Evolutionary conservation across 2,329 filamentous ascomycete species (phyloP), one percentile per base, ranked within the genome.

Genomic region (Epicoccum sorghinum): DNA sequence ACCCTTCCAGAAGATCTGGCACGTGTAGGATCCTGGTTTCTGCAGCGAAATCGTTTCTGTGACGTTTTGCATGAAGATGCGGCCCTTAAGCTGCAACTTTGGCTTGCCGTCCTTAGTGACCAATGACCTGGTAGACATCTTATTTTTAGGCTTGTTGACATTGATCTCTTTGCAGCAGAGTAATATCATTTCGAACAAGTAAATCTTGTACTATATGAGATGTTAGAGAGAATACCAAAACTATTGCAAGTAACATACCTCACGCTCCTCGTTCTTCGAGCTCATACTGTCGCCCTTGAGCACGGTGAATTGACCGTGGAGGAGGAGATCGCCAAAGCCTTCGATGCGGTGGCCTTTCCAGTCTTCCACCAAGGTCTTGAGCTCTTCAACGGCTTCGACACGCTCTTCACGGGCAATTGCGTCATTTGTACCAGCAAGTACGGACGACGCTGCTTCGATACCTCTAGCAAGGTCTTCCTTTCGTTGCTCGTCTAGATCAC

Each of bases 11-110:
- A 93, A 97, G 51, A 99, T 98, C 71, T 98, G 93, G 57, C 97
- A 90, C 2, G 90, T 93, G 72, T 98, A 96, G 9, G 91, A 93
- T 42, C 91, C 92, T 76, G 91, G 90, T 75, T 93, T 96, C 44
- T 89, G 87, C 55, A 95, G 81, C 14, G 89, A 93, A 37, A 96
- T 81, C n/a, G 96, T 88, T 73, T 97, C 91, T 35, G 93, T 98
- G 49, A 99, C 93, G 70, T 99, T 99, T 64, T 93, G 92, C 93
- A 99, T 98, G 78, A 97, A 98, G 67, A 99, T 99, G 46, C 95
- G 87, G 35, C 95, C 95, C 77, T 99, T 99, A 27, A 99, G 83
- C 75, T 97, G 93, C 57, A 98, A 82, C 63, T 83, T 85, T 25
- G 82, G 78, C 76, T 93, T 96, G 37, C 89, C 89, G 66, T 86